phyloP scores from a whole-genome alignment of 441 rosid genomes.

The Euphorbia schlechtendalii region DNA sequence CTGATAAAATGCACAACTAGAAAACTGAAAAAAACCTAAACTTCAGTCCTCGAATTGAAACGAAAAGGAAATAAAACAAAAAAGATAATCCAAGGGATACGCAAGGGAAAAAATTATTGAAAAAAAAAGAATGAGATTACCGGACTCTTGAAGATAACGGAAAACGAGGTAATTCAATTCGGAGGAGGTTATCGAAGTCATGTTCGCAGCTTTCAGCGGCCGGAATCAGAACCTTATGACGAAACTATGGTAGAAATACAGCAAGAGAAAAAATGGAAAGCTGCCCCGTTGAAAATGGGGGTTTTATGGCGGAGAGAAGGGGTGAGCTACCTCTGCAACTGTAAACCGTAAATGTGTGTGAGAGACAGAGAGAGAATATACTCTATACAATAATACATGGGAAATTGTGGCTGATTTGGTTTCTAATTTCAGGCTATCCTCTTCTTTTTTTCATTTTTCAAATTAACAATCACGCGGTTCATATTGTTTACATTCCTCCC shows the following conservation, averaged over 20 bases:
- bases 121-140: constrained; percentile 23
- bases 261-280: neutral
- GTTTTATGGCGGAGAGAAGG: constrained; percentile 7
- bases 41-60: neutral
- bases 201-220: constrained; percentile 22
- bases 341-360: neutral
- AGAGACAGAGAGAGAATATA: neutral
- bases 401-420: no score
- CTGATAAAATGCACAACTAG: neutral
- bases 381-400: no score
- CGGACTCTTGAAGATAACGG: constrained; percentile 96
- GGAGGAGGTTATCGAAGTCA: constrained; percentile 71
- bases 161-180: constrained; percentile 87
- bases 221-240: neutral
- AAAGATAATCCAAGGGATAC: neutral
- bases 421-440: no score
- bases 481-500: no score
- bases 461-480: no score
- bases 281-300: constrained; percentile 7
- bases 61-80: neutral
- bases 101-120: neutral
- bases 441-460: no score
- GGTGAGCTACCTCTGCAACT: constrained; percentile 14
- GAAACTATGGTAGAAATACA: neutral
- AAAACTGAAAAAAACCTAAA: constrained; percentile 19